Conservation (phyloP, 2,329 filamentous ascomycete genomes). For the Chaetomiaceae sp. region DNA sequence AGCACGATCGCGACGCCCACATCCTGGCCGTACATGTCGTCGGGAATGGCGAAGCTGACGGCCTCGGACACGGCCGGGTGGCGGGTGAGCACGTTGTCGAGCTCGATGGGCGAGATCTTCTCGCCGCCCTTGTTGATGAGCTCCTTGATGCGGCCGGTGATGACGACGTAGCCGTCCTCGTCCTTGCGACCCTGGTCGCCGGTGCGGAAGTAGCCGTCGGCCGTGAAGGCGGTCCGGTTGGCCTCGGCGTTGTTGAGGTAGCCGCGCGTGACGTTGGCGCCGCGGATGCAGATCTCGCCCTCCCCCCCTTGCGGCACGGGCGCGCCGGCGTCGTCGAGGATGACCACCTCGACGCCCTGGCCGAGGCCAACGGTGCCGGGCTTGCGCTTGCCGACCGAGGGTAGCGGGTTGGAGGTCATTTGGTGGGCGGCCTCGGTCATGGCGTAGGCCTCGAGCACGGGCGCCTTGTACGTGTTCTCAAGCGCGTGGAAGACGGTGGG, state of each 20-base stretch:
- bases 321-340: conserved; percentile 63
- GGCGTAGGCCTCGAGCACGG: conserved; percentile 82
- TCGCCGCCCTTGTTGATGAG: conserved; percentile 87
- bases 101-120: conserved; percentile 82
- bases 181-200: conserved; percentile 82
- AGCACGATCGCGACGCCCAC: conserved; percentile 70
- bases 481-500: conserved; percentile 77
- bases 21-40: conserved; percentile 79
- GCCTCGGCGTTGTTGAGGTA: conserved; percentile 79
- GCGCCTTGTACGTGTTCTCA: conserved; percentile 67
- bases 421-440: conserved; percentile 89
- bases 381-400: conserved; percentile 60
- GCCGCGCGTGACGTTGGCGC: conserved; percentile 76
- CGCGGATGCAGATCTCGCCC: conserved; percentile 76
- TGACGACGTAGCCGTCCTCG: conserved; percentile 72
- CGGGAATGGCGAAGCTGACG: conserved; percentile 76
- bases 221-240: conserved; percentile 67
- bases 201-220: conserved; percentile 76
- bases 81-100: conserved; percentile 75
- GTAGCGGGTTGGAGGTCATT: conserved; percentile 72
- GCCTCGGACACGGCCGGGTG: conserved; percentile 69
- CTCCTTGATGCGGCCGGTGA: conserved; percentile 90
- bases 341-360: conserved; percentile 75
- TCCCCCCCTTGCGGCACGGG: conserved; percentile 63
- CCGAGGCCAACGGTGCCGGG: conserved; percentile 78